Percentiles rank a stretch among this genome's conserved stretches.
phyloP scores from a whole-genome alignment of 257 asterid species.

The Prunella vulgaris region DNA sequence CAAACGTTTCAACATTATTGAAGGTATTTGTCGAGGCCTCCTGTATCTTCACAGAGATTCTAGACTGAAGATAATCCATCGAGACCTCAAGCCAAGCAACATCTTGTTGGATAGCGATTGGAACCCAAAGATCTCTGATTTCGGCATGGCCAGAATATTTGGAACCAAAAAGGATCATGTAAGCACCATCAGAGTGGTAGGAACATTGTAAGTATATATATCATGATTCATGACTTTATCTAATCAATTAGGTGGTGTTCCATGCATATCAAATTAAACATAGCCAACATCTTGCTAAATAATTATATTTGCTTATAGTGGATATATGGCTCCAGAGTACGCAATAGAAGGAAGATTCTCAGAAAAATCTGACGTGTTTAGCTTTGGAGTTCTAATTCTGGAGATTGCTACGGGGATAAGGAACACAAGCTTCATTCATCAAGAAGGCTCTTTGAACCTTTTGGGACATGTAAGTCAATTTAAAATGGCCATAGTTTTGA shows the following conservation, averaged over 20 bases:
- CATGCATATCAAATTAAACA: too few species aligned
- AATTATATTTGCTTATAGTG: neutral
- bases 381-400: constrained; percentile 58
- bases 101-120: constrained; percentile 18
- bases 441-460: constrained; percentile 37
- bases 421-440: constrained; percentile 33
- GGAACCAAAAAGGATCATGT: constrained; percentile 14
- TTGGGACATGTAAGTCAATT: constrained; percentile 42
- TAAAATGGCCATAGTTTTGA: neutral
- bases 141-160: constrained; percentile 15
- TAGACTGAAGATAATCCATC: constrained; percentile 13
- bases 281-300: too few species aligned
- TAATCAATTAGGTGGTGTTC: too few species aligned
- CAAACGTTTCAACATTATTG: constrained; percentile 17
- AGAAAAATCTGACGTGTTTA: constrained; percentile 62
- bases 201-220: constrained; percentile 15
- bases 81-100: constrained; percentile 21
- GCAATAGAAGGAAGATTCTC: constrained; percentile 65
- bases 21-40: constrained; percentile 19
- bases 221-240: neutral
- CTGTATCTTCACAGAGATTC: constrained; percentile 21
- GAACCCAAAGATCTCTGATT: constrained; percentile 21
- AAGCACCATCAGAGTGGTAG: constrained; percentile 18
- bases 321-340: constrained; percentile 42
- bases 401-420: constrained; percentile 54